Percentiles rank a stretch among this genome's conserved stretches.
These are phyloP conservation scores for Stagonosporopsis cucurbitacearum DNA, from an alignment of 2,329 filamentous ascomycete genomes.

Conservation along the genomic window DNA sequence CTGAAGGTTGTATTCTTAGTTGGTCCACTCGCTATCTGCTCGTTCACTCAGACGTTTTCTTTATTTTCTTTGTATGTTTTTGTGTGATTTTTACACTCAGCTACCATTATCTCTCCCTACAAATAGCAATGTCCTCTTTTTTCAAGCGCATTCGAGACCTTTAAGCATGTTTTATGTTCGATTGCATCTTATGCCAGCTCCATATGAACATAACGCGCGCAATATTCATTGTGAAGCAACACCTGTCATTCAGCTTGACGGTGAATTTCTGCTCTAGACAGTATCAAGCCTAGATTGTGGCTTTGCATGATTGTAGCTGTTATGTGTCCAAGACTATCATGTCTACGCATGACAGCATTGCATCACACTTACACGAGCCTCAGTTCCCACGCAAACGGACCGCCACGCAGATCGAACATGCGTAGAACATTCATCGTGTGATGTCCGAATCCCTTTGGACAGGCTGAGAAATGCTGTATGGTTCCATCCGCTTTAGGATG, in stretches of 20 bases:
- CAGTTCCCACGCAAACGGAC: constrained; percentile 12
- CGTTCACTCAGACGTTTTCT: not conserved
- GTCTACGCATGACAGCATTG: not conserved
- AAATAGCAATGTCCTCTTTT: not conserved
- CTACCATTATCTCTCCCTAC: not conserved
- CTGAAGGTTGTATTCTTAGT: not conserved
- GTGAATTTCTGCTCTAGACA: too few relatives aligned
- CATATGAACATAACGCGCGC: too few relatives aligned
- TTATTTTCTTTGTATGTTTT: not conserved
- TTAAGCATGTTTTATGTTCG: not conserved
- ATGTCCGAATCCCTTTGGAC: not conserved
- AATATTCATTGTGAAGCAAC: not conserved
- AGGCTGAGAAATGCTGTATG: constrained; percentile 5
- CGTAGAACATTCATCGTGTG: constrained; percentile 3
- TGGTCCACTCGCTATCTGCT: not conserved
- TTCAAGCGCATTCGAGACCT: not conserved
- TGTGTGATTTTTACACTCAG: not conserved
- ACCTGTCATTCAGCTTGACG: too few relatives aligned
- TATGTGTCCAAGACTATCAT: not conserved
- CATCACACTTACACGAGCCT: constrained; percentile 9
- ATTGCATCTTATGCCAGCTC: not conserved
- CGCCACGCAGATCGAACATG: not conserved
- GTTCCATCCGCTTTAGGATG: constrained; percentile 10
- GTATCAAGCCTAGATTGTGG: too few relatives aligned
- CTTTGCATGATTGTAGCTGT: not conserved